Evolutionary conservation across 371 early-diverging fungal species (phyloP).

Genomic region (Nosema muscidifuracis): DNA sequence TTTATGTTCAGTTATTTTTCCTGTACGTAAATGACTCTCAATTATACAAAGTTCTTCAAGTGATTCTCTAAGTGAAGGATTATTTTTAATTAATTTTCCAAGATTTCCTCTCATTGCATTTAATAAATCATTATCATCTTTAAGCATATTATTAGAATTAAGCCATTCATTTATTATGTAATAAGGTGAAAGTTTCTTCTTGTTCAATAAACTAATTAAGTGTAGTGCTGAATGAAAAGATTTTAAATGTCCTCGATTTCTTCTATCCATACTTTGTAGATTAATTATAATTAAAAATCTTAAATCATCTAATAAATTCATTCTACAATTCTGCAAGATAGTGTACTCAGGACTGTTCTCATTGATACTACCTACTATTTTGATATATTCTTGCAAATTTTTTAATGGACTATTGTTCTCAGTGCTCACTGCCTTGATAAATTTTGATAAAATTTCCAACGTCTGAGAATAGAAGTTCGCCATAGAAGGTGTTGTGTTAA

Average conservation of each 20-base stretch:
- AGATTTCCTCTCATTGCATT: conserved; percentile 37
- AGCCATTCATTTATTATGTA: conserved; percentile 37
- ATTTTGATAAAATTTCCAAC: not conserved
- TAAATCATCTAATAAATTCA: conserved; percentile 13
- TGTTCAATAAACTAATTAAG: not conserved
- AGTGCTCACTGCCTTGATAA: not conserved
- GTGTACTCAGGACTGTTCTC: not conserved
- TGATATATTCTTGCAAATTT: not conserved
- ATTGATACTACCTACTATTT: not conserved
- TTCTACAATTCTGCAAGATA: not conserved
- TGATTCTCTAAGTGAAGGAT: conserved; percentile 10
- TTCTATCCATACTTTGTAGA: not conserved
- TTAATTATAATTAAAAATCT: not conserved
- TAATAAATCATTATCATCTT: conserved; percentile 7
- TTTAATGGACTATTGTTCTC: not conserved
- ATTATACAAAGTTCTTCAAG: conserved; percentile 22
- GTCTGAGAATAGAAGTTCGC: not conserved
- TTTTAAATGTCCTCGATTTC: not conserved
- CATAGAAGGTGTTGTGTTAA: not conserved
- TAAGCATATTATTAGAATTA: conserved; percentile 29
- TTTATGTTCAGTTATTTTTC: not conserved
- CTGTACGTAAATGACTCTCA: not conserved
- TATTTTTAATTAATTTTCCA: conserved; percentile 4
- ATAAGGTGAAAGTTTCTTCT: not conserved
- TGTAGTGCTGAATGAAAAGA: not conserved